phyloP scores from a whole-genome alignment of 352 stramenopile species.

The Pythium pyrilobum region DNA sequence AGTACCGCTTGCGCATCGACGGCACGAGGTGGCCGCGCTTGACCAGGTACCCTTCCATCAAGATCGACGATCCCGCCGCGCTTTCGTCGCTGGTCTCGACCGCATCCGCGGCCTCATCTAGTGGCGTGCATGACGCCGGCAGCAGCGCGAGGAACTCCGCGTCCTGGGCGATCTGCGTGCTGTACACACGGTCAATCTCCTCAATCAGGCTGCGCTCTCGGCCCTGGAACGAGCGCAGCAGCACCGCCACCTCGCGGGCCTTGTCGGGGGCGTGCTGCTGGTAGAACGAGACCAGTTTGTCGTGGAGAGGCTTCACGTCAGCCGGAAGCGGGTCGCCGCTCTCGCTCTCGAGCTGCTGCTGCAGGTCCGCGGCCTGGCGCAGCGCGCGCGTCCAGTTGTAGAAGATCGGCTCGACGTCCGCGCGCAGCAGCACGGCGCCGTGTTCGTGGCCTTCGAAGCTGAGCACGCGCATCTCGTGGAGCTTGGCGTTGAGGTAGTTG shows the following conservation, averaged over 20 bases:
- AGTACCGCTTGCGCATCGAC: constrained; percentile 76
- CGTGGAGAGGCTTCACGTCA: too few species aligned
- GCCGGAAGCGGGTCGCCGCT: too few species aligned
- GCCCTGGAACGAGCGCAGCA: constrained; percentile 53
- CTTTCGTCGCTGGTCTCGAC: background rate
- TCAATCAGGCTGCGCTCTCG: constrained; percentile 41
- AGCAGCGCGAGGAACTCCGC: constrained; percentile 23
- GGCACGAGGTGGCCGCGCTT: constrained; percentile 68
- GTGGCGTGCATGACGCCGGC: background rate
- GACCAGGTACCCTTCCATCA: constrained; percentile 75
- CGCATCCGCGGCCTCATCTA: background rate
- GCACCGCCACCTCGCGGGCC: constrained; percentile 57
- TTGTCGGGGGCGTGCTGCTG: constrained; percentile 87
- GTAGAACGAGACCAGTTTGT: constrained; percentile 76
- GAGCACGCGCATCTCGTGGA: constrained; percentile 22
- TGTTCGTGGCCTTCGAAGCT: constrained; percentile 13
- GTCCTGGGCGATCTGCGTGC: constrained; percentile 35
- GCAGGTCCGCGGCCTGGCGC: constrained; percentile 8
- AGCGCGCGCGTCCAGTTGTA: constrained; percentile 16
- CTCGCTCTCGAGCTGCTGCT: constrained; percentile 1
- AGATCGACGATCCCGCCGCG: constrained; percentile 6
- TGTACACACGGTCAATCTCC: constrained; percentile 68
- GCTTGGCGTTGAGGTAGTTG: constrained; percentile 20
- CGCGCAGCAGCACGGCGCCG: constrained; percentile 19
- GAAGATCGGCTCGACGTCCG: constrained; percentile 14